These are phyloP conservation scores for Zanthoxylum bungeanum DNA, from an alignment of 345 rosid genomes.

Conservation along the genomic window DNA sequence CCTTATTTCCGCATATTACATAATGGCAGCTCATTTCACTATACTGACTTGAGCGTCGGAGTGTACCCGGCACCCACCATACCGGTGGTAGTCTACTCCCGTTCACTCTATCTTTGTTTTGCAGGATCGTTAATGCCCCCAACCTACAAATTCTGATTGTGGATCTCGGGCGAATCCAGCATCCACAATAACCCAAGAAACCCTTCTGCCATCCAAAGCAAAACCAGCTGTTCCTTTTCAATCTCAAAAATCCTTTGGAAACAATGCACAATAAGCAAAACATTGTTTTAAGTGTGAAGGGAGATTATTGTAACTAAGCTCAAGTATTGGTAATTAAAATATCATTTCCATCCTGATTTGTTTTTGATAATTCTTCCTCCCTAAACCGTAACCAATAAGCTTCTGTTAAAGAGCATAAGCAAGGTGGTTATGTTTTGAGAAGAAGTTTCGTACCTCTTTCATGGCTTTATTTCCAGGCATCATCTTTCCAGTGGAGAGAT, in stretches of 20 bases:
- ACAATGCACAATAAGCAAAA: slow-evolving; percentile 36
- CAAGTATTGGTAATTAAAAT: slow-evolving; percentile 23
- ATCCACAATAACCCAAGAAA: no score
- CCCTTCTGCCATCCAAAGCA: slow-evolving; percentile 22
- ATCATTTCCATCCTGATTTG: background rate
- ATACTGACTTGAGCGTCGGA: no score
- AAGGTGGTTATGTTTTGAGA: background rate
- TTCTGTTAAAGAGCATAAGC: background rate
- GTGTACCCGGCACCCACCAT: no score
- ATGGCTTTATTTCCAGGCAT: background rate
- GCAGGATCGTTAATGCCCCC: no score
- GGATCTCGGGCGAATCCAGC: no score
- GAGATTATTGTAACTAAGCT: slow-evolving; percentile 33
- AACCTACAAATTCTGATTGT: no score
- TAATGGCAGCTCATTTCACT: no score
- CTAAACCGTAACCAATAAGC: slow-evolving; percentile 17
- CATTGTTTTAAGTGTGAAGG: slow-evolving; percentile 39
- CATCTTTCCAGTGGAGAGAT: background rate
- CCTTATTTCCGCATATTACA: no score
- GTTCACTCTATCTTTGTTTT: no score
- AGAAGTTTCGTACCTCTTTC: background rate
- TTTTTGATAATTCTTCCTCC: background rate
- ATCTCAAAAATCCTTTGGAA: slow-evolving; percentile 28
- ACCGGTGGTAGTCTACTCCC: no score
- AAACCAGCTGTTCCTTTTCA: slow-evolving; percentile 11